Conservation (phyloP, 768 basidiomycete species). For the Mycena galopus region DNA sequence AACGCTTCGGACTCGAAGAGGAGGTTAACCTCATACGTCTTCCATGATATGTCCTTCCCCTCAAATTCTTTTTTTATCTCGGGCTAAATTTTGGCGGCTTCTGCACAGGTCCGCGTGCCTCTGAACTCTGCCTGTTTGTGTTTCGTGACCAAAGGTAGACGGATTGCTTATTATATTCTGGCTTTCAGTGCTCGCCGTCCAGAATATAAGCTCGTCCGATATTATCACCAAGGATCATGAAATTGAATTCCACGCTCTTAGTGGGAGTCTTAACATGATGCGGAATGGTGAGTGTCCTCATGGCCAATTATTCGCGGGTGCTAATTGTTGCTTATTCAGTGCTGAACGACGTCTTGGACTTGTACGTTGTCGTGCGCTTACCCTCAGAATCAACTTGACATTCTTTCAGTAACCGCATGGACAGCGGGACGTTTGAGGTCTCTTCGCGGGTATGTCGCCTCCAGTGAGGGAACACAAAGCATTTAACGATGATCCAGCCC, state of each 20-base stretch:
- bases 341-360: constrained; percentile 83
- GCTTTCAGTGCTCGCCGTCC: constrained; percentile 78
- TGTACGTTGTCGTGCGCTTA: constrained; percentile 57
- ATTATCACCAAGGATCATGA: constrained; percentile 81
- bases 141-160: constrained; percentile 23
- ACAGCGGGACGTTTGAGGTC: constrained; percentile 87
- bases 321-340: constrained; percentile 44
- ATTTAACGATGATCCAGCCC: constrained; percentile 52
- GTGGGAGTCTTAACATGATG: constrained; percentile 90
- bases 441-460: constrained; percentile 59
- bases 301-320: constrained; percentile 52
- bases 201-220: constrained; percentile 90
- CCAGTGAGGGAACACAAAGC: not conserved
- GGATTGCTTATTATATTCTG: constrained; percentile 8
- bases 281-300: constrained; percentile 69
- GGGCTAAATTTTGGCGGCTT: constrained; percentile 29
- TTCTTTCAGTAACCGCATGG: constrained; percentile 79
- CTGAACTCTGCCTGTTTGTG: constrained; percentile 78
- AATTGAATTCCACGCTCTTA: constrained; percentile 89
- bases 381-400: not conserved
- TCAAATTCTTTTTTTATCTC: not conserved
- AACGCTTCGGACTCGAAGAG: constrained; percentile 86
- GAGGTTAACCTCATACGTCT: constrained; percentile 83
- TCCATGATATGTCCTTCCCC: constrained; percentile 71
- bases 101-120: constrained; percentile 81